phyloP scores from a whole-genome alignment of 2,329 filamentous ascomycete species.

The Aspergillus tubingensis region DNA sequence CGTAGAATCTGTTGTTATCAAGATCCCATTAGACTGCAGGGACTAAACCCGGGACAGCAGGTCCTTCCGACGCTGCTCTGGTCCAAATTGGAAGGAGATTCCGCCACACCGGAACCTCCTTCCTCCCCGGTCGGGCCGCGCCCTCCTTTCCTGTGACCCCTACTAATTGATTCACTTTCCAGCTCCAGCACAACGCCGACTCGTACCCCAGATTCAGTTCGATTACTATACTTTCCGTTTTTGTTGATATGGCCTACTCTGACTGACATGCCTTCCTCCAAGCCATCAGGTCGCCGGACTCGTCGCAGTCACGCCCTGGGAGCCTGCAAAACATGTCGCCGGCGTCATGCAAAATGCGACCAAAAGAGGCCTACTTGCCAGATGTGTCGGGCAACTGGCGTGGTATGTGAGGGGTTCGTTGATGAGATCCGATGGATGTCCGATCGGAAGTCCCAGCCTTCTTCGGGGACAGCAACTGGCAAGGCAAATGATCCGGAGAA shows the following conservation, averaged over 20 bases:
- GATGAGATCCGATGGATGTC: constrained; percentile 35
- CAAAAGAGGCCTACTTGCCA: constrained; percentile 36
- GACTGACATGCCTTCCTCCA: not conserved
- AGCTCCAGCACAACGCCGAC: not conserved
- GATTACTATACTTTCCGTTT: not conserved
- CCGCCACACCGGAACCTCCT: not conserved
- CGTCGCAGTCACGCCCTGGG: constrained; percentile 36
- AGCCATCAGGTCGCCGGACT: constrained; percentile 9
- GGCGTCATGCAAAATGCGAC: constrained; percentile 41
- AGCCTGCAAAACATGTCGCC: constrained; percentile 38
- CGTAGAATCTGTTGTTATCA: not conserved
- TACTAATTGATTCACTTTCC: no score
- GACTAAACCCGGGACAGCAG: not conserved
- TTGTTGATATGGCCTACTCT: not conserved
- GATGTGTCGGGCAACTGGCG: constrained; percentile 31
- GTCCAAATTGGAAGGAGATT: not conserved
- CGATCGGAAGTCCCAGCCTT: not conserved
- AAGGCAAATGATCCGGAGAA: constrained; percentile 13
- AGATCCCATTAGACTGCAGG: not conserved
- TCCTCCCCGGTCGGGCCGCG: not conserved
- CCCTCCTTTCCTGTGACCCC: not conserved
- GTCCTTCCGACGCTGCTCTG: not conserved
- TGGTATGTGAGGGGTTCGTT: constrained; percentile 34
- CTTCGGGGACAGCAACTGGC: constrained; percentile 6
- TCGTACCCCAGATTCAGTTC: not conserved